A percentile compares a stretch with the other conserved stretches of the same genome.
These are phyloP conservation scores for Phascolomyces articulosus DNA, from an alignment of 371 early-diverging fungal species.

Conservation along the genomic window DNA sequence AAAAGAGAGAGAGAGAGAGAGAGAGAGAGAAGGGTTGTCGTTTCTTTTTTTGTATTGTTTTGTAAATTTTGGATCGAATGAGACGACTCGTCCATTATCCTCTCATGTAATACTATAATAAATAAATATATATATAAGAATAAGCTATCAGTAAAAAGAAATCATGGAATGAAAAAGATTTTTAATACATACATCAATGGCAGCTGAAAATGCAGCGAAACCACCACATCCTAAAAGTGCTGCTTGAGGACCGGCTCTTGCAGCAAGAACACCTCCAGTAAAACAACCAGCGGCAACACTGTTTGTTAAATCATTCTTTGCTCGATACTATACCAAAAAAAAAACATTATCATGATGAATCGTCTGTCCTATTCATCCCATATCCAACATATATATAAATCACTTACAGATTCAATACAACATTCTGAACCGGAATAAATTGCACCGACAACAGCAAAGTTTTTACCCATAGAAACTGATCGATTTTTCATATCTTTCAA, in stretches of 20 bases:
- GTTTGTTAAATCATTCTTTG: slow-evolving; percentile 92
- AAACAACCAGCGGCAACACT: slow-evolving; percentile 90
- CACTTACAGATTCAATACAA: slow-evolving; percentile 86
- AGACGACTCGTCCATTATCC: too few relatives aligned
- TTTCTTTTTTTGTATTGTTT: too few relatives aligned
- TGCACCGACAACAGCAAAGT: slow-evolving; percentile 92
- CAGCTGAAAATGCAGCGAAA: slow-evolving; percentile 94
- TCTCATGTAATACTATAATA: too few relatives aligned
- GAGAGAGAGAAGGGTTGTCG: too few relatives aligned
- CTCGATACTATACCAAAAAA: slow-evolving; percentile 75
- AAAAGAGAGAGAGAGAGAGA: too few relatives aligned
- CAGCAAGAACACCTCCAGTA: slow-evolving; percentile 90
- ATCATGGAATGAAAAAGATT: too few relatives aligned
- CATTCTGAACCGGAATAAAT: slow-evolving; percentile 94
- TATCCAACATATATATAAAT: too few relatives aligned
- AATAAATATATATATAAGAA: too few relatives aligned
- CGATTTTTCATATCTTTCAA: slow-evolving; percentile 88
- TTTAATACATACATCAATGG: slow-evolving; percentile 65
- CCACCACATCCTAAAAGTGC: slow-evolving; percentile 87
- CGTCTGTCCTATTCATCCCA: too few relatives aligned
- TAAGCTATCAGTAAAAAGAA: too few relatives aligned
- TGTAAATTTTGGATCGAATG: too few relatives aligned
- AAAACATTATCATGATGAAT: slow-evolving; percentile 1
- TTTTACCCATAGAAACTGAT: slow-evolving; percentile 86
- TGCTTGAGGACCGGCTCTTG: slow-evolving; percentile 80